phyloP scores from a whole-genome alignment of 2,329 filamentous ascomycete species.

The Cytospora paraplurivora region DNA sequence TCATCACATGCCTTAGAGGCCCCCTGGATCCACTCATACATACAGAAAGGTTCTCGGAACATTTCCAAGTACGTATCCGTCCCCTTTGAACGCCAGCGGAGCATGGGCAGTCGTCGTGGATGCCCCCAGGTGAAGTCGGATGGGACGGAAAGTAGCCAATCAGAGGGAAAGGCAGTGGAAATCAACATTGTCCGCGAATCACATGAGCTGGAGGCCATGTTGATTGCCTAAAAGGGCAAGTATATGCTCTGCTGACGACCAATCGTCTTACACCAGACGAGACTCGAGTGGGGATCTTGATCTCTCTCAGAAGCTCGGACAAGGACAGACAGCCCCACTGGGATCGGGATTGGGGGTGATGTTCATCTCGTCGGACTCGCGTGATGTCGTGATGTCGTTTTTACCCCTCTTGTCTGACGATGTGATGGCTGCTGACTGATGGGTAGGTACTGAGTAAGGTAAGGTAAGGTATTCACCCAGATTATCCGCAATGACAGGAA shows the following conservation, averaged over 20 bases:
- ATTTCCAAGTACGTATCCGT: too few species aligned
- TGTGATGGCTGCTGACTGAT: too few species aligned
- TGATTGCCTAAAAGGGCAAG: neutral
- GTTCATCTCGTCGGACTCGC: too few species aligned
- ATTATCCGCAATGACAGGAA: too few species aligned
- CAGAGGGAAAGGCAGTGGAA: neutral
- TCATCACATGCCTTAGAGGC: neutral
- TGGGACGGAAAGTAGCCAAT: neutral
- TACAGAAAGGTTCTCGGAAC: too few species aligned
- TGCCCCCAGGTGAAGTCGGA: neutral
- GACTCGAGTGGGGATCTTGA: neutral
- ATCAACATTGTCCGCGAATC: conserved; percentile 1
- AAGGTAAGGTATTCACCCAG: too few species aligned
- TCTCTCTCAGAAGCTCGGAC: too few species aligned
- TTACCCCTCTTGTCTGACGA: too few species aligned
- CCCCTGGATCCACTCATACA: neutral
- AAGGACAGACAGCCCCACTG: too few species aligned
- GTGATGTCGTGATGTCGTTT: too few species aligned
- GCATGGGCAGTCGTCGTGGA: neutral
- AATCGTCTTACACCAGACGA: neutral
- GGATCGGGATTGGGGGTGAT: too few species aligned
- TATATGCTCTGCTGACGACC: neutral
- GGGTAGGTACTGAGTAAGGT: too few species aligned
- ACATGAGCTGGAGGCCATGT: neutral
- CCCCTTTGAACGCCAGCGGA: neutral